These are phyloP conservation scores for Fusarium goolgardi DNA, from an alignment of 2,329 filamentous ascomycete species.

Conservation along the genomic window DNA sequence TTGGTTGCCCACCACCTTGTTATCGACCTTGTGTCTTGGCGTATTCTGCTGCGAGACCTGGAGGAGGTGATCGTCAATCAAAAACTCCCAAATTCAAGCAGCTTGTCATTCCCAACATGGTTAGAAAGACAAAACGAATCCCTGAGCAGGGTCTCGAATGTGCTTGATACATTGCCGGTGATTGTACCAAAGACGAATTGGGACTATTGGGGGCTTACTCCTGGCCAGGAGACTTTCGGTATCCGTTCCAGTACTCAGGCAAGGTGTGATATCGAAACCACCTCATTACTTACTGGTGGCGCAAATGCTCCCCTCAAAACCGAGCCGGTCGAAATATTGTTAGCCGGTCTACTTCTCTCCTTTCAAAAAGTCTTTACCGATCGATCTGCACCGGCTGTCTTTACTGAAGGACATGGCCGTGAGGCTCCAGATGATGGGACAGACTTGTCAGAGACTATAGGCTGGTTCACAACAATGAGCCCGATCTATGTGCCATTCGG, in stretches of 20 bases:
- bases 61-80: slow-evolving; percentile 1
- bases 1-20: slow-evolving; percentile 5
- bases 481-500: background rate
- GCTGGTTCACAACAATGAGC: slow-evolving; percentile 5
- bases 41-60: background rate
- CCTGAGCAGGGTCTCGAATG: background rate
- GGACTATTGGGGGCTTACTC: slow-evolving; percentile 6
- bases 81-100: background rate
- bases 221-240: background rate
- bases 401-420: slow-evolving; percentile 1
- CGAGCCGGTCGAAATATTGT: background rate
- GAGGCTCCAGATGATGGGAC: slow-evolving; percentile 2
- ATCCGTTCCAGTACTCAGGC: background rate
- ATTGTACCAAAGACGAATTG: background rate
- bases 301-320: slow-evolving; percentile 5
- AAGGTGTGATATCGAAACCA: background rate
- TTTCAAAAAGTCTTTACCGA: slow-evolving; percentile 4
- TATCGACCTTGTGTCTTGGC: slow-evolving; percentile 5
- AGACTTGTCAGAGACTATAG: slow-evolving; percentile 4
- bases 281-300: background rate
- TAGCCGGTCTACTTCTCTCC: background rate
- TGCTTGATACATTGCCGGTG: background rate
- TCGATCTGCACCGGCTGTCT: background rate
- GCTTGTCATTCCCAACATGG: slow-evolving; percentile 2
- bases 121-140: background rate